phyloP scores from a whole-genome alignment of 2,329 filamentous ascomycete species.

The Aspergillus sp. region DNA sequence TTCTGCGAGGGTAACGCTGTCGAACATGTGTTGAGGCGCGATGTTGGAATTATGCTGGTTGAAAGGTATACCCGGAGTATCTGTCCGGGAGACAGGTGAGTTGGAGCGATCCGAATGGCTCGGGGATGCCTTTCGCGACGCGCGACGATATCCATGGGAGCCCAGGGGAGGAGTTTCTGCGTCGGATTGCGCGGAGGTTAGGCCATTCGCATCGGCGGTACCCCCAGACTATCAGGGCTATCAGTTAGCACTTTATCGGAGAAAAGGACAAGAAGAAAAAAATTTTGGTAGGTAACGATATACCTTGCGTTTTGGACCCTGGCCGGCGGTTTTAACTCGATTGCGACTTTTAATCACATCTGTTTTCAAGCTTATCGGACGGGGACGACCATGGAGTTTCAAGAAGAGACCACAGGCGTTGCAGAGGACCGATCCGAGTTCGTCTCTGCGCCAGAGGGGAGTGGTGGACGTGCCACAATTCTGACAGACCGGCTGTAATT shows the following conservation, averaged over 20 bases:
- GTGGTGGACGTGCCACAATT: conserved; percentile 96
- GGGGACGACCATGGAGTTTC: conserved; percentile 87
- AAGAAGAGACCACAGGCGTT: conserved; percentile 97
- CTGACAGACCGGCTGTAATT: conserved; percentile 87
- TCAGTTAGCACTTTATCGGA: conserved; percentile 11
- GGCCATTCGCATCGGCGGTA: conserved; percentile 49
- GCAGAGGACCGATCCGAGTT: conserved; percentile 90
- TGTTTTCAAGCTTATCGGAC: conserved; percentile 94
- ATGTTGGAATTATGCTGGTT: conserved; percentile 58
- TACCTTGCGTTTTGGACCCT: conserved; percentile 80
- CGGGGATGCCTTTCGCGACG: conserved; percentile 65
- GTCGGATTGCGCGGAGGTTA: conserved; percentile 51
- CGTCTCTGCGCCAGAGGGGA: conserved; percentile 94
- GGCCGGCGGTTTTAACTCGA: conserved; percentile 80
- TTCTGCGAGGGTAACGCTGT: conserved; percentile 60
- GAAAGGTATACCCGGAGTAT: conserved; percentile 60
- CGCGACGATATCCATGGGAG: conserved; percentile 53
- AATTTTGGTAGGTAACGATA: conserved; percentile 19
- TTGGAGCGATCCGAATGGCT: conserved; percentile 67
- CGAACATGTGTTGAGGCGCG: conserved; percentile 71
- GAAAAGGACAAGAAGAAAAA: conserved; percentile 14
- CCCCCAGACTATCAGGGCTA: conserved; percentile 36
- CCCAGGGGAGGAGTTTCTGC: conserved; percentile 51
- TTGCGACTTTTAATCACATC: conserved; percentile 99
- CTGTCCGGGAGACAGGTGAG: conserved; percentile 71